Percentiles rank a stretch among this genome's conserved stretches.
phyloP scores from a whole-genome alignment of 2,329 filamentous ascomycete genomes.

The Fusarium dimerum region DNA sequence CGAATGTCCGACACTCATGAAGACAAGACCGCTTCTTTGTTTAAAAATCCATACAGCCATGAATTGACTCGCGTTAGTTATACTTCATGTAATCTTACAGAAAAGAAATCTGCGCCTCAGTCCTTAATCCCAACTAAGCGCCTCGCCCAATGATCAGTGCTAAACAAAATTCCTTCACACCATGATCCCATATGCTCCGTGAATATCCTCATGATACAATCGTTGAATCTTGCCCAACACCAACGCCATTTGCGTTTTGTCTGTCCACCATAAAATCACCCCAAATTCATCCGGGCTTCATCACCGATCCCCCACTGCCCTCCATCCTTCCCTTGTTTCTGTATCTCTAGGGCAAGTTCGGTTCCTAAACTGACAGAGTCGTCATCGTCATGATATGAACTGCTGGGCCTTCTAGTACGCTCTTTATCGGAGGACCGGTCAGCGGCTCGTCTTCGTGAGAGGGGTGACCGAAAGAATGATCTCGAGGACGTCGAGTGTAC shows the following conservation, averaged over 20 bases:
- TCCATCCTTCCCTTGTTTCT: slow-evolving; percentile 55
- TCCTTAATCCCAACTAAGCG: too few relatives aligned
- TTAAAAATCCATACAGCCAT: too few relatives aligned
- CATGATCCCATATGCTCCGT: too few relatives aligned
- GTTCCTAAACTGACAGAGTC: slow-evolving; percentile 40
- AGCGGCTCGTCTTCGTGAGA: slow-evolving; percentile 42
- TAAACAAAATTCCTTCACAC: too few relatives aligned
- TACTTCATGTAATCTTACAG: too few relatives aligned
- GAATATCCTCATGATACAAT: too few relatives aligned
- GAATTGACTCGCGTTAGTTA: too few relatives aligned
- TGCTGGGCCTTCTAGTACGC: slow-evolving; percentile 43
- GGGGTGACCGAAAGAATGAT: slow-evolving; percentile 45
- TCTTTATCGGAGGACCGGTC: slow-evolving; percentile 40
- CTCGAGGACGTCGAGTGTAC: slow-evolving; percentile 50
- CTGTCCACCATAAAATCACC: slow-evolving; percentile 35
- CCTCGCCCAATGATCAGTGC: too few relatives aligned
- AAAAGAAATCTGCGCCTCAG: too few relatives aligned
- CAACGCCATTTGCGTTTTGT: not conserved
- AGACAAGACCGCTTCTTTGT: too few relatives aligned
- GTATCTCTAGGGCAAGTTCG: slow-evolving; percentile 52
- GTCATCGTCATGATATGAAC: slow-evolving; percentile 45
- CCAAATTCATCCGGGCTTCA: slow-evolving; percentile 80
- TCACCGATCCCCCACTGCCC: slow-evolving; percentile 79
- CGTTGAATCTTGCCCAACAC: too few relatives aligned
- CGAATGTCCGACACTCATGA: too few relatives aligned